Evolutionary conservation across 106 monocot genomes (phyloP).

Genomic region (Hemerocallis citrina): DNA sequence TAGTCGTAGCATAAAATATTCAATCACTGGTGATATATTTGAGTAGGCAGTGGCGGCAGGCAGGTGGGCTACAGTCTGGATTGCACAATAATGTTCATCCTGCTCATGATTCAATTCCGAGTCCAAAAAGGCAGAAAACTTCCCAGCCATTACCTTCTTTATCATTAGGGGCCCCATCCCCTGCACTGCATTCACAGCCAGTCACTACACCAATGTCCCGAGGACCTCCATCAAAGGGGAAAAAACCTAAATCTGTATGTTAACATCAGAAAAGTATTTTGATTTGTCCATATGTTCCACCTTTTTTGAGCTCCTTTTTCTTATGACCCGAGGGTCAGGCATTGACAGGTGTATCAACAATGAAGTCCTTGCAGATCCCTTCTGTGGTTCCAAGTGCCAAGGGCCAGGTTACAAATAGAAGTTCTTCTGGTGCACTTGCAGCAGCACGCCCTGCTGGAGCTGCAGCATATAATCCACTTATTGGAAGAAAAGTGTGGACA

Average conservation of each 20-base stretch:
- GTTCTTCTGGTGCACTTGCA: slow-evolving; percentile 22
- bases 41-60: slow-evolving; percentile 61
- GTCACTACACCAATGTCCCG: slow-evolving; percentile 19
- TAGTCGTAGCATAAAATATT: too few species aligned
- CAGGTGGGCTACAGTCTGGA: slow-evolving; percentile 36
- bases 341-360: slow-evolving; percentile 18
- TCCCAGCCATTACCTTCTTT: slow-evolving; percentile 50
- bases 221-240: slow-evolving; percentile 40
- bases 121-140: slow-evolving; percentile 75
- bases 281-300: too few species aligned
- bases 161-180: too few species aligned
- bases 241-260: slow-evolving; percentile 79
- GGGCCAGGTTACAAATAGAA: slow-evolving; percentile 12
- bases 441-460: slow-evolving; percentile 22
- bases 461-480: slow-evolving; percentile 30
- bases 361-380: slow-evolving; percentile 24
- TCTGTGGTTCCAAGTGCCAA: slow-evolving; percentile 19
- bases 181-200: slow-evolving; percentile 38
- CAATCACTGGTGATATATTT: too few species aligned
- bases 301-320: background rate
- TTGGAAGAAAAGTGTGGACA: slow-evolving; percentile 57
- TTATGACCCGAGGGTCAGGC: background rate
- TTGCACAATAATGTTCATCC: slow-evolving; percentile 23
- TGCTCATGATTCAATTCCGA: slow-evolving; percentile 38
- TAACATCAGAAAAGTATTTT: background rate